phyloP scores from a whole-genome alignment of 345 rosid species.

The Acer yangbiense region DNA sequence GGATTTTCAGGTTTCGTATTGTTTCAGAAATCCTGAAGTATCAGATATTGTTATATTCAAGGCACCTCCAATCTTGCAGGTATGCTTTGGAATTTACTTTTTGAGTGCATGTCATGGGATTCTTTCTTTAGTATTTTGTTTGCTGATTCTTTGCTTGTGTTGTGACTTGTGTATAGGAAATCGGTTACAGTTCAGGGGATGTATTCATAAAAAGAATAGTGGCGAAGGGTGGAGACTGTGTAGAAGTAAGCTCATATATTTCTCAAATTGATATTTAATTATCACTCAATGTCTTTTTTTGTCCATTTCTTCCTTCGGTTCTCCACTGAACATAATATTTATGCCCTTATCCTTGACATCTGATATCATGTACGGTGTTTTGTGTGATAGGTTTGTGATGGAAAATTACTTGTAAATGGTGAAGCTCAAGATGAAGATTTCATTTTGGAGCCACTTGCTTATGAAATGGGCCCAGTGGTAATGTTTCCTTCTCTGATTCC shows the following conservation, averaged over 20 bases:
- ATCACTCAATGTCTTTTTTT: conserved; percentile 17
- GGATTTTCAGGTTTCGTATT: conserved; percentile 65
- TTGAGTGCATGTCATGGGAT: neutral
- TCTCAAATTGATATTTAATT: conserved; percentile 23
- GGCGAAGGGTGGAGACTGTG: conserved; percentile 85
- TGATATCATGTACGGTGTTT: neutral
- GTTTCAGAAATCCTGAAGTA: conserved; percentile 83
- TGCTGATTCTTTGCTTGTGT: conserved; percentile 21
- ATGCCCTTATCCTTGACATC: neutral
- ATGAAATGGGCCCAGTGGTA: conserved; percentile 80
- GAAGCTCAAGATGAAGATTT: conserved; percentile 63
- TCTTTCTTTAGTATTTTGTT: neutral
- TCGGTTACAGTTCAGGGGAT: conserved; percentile 61
- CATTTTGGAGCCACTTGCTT: conserved; percentile 68
- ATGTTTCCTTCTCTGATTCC: conserved; percentile 5
- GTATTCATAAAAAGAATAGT: conserved; percentile 91
- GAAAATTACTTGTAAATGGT: conserved; percentile 74
- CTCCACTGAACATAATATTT: neutral
- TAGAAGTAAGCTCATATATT: conserved; percentile 63
- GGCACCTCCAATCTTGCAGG: conserved; percentile 85
- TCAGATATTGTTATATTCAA: conserved; percentile 82
- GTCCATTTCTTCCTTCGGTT: neutral
- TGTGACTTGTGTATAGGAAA: conserved; percentile 46
- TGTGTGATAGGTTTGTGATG: conserved; percentile 59
- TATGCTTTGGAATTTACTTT: conserved; percentile 13